These are phyloP conservation scores for Tricholoma bakamatsutake DNA, from an alignment of 768 basidiomycete species.

Conservation along the genomic window DNA sequence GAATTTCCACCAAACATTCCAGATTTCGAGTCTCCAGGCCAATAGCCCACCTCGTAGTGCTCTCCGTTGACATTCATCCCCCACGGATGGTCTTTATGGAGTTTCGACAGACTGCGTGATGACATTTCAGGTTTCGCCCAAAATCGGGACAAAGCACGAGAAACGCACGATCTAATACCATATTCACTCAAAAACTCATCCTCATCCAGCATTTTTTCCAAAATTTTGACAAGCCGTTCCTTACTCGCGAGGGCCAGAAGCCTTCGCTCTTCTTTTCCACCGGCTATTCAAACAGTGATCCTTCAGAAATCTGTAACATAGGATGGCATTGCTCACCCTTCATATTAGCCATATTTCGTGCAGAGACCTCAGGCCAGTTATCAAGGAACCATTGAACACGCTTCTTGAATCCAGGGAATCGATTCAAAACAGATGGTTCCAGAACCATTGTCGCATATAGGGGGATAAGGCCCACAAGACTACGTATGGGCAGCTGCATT, in stretches of 20 bases:
- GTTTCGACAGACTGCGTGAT: slow-evolving; percentile 69
- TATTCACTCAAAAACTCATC: slow-evolving; percentile 94
- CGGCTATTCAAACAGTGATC: slow-evolving; percentile 20
- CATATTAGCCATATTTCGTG: slow-evolving; percentile 96
- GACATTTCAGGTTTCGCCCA: neutral
- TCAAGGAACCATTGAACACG: slow-evolving; percentile 98
- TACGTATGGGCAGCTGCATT: slow-evolving; percentile 90
- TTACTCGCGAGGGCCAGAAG: slow-evolving; percentile 88
- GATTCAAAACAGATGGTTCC: slow-evolving; percentile 82
- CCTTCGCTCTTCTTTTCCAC: slow-evolving; percentile 80
- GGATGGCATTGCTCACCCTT: slow-evolving; percentile 44
- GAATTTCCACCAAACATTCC: slow-evolving; percentile 99
- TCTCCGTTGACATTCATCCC: slow-evolving; percentile 92
- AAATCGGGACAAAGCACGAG: neutral
- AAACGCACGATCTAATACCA: slow-evolving; percentile 87
- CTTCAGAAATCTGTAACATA: neutral
- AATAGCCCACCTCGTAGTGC: slow-evolving; percentile 88
- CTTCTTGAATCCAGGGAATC: slow-evolving; percentile 98
- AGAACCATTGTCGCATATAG: slow-evolving; percentile 92
- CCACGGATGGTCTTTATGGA: slow-evolving; percentile 91
- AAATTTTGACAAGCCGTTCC: slow-evolving; percentile 79
- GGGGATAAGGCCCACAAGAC: slow-evolving; percentile 96
- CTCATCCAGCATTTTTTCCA: slow-evolving; percentile 97
- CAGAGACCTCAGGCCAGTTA: slow-evolving; percentile 82
- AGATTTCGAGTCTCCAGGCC: slow-evolving; percentile 96